Conservation (phyloP, 1,139 yeast species). For the Torulaspora pretoriensis region DNA sequence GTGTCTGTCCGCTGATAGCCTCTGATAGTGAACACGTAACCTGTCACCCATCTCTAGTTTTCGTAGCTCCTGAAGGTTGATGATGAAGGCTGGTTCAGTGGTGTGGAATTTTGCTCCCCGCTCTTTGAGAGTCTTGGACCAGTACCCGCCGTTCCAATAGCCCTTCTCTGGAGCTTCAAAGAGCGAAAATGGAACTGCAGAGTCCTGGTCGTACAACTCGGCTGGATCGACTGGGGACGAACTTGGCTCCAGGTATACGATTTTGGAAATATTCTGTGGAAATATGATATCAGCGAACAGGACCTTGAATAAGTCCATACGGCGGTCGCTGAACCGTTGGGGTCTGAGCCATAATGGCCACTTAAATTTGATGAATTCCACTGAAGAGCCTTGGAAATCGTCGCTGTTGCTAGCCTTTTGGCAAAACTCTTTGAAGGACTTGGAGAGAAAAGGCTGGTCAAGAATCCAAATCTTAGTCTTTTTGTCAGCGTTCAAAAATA, state of each 20-base stretch:
- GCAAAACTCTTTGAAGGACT: conserved; percentile 57
- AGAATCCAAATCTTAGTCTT: conserved; percentile 83
- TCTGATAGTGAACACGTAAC: conserved; percentile 82
- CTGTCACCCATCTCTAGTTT: conserved; percentile 68
- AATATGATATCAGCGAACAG: conserved; percentile 81
- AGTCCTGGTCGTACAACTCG: conserved; percentile 40
- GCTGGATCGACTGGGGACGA: conserved; percentile 47
- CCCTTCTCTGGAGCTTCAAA: conserved; percentile 77
- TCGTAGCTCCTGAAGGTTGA: conserved; percentile 68
- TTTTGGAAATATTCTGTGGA: conserved; percentile 69
- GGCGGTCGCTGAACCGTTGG: conserved; percentile 72
- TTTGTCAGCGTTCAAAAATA: conserved; percentile 52
- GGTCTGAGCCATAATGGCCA: conserved; percentile 90
- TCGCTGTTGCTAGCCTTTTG: conserved; percentile 57
- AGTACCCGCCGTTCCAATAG: conserved; percentile 93
- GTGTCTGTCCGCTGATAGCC: conserved; percentile 68
- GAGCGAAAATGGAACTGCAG: conserved; percentile 18
- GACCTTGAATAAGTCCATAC: conserved; percentile 85
- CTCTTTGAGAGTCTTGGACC: conserved; percentile 63
- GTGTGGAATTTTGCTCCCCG: conserved; percentile 65
- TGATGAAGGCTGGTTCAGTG: conserved; percentile 71
- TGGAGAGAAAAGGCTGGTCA: conserved; percentile 66
- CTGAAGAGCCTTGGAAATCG: conserved; percentile 40
- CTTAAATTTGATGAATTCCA: conserved; percentile 68
- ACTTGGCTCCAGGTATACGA: conserved; percentile 84